These are phyloP conservation scores for Wickerhamomyces ciferrii DNA, from an alignment of 805 yeast genomes.

Conservation along the genomic window DNA sequence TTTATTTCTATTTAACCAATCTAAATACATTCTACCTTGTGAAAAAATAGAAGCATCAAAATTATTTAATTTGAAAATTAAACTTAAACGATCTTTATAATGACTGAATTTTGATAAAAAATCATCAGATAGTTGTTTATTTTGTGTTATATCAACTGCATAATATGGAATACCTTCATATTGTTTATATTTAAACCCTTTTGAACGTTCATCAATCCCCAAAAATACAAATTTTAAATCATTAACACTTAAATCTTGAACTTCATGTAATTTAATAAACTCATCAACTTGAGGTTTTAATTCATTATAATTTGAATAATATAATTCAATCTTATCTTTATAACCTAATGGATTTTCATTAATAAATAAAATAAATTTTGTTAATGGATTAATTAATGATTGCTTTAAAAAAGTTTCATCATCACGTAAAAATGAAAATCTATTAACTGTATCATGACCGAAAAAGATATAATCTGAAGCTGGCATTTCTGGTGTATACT, in stretches of 20 bases:
- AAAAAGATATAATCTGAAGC: slow-evolving; percentile 24
- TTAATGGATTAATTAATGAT: slow-evolving; percentile 33
- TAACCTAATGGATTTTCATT: slow-evolving; percentile 21
- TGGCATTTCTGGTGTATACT: neutral
- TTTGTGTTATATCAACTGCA: slow-evolving; percentile 46
- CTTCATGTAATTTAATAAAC: slow-evolving; percentile 9
- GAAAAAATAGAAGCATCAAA: slow-evolving; percentile 65
- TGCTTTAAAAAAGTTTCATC: slow-evolving; percentile 40
- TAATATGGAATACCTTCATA: slow-evolving; percentile 61
- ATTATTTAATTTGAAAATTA: slow-evolving; percentile 20
- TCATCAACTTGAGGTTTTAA: slow-evolving; percentile 7
- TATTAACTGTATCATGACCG: slow-evolving; percentile 47
- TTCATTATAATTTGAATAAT: slow-evolving; percentile 12
- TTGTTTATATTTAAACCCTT: slow-evolving; percentile 34
- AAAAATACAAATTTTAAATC: slow-evolving; percentile 38
- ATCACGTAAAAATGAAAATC: slow-evolving; percentile 53
- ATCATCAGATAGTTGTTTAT: neutral
- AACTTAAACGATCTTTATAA: neutral
- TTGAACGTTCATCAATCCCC: slow-evolving; percentile 41
- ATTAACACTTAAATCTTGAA: slow-evolving; percentile 20
- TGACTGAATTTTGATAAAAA: neutral
- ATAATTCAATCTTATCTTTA: neutral
- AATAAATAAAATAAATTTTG: slow-evolving; percentile 35
- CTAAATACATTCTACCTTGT: slow-evolving; percentile 78
- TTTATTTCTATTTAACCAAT: slow-evolving; percentile 72